Percentiles rank a stretch among this genome's conserved stretches.
Conservation (phyloP, 2,329 filamentous ascomycete genomes). For the Colletotrichum sp. region DNA sequence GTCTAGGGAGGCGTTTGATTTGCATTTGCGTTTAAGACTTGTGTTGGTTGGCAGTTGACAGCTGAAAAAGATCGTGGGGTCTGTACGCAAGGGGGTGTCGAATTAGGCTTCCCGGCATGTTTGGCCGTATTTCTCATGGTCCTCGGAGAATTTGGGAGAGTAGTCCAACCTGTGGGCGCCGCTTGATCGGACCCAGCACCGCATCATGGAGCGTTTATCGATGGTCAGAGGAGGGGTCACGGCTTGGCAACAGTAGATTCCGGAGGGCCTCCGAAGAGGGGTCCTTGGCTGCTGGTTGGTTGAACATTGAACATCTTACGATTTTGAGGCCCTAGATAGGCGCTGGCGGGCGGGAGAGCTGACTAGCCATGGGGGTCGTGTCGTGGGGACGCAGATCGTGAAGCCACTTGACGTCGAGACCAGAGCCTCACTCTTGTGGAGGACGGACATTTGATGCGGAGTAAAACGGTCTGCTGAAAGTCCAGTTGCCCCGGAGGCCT, state of each 20-base stretch:
- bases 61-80: not conserved
- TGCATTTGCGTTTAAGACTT: not conserved
- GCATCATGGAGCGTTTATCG: not conserved
- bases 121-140: not conserved
- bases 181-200: not conserved
- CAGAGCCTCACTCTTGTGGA: not conserved
- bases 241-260: not conserved
- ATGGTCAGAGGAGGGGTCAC: not conserved
- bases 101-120: not conserved
- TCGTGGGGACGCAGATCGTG: not conserved
- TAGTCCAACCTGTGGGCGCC: not conserved
- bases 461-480: not conserved
- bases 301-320: not conserved
- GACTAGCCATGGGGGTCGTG: not conserved
- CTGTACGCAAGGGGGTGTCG: not conserved
- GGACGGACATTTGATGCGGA: constrained; percentile 3
- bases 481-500: not conserved
- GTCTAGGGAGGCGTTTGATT: not conserved
- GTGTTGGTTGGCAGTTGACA: not conserved
- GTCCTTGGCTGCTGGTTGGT: not conserved
- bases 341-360: not conserved
- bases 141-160: not conserved
- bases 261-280: not conserved
- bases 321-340: not conserved
- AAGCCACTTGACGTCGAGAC: not conserved